These are phyloP conservation scores for Calonectria crousiana DNA, from an alignment of 2,329 filamentous ascomycete species.

Conservation along the genomic window DNA sequence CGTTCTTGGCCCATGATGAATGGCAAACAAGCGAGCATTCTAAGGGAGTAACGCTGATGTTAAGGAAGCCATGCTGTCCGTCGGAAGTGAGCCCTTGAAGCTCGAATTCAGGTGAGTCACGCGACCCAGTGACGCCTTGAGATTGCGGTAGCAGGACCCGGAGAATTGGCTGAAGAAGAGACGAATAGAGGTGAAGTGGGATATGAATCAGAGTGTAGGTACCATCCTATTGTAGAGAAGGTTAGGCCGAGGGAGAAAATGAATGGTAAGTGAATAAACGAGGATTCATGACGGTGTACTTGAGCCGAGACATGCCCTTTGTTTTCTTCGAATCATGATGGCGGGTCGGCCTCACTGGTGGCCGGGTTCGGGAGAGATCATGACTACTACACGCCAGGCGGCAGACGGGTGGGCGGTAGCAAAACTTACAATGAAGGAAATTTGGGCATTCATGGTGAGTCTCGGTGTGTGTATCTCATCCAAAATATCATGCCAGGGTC, in stretches of 20 bases:
- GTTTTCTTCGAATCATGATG: constrained; percentile 8
- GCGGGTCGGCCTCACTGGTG: background rate
- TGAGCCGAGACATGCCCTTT: background rate
- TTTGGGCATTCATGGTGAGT: constrained; percentile 66
- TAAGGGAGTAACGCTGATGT: constrained; percentile 91
- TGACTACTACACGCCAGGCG: background rate
- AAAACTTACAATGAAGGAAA: constrained; percentile 67
- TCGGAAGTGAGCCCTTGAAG: constrained; percentile 63
- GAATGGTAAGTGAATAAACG: background rate
- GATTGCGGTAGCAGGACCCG: constrained; percentile 80
- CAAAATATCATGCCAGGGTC: constrained; percentile 4
- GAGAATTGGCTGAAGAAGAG: constrained; percentile 89
- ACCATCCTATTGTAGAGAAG: constrained; percentile 74
- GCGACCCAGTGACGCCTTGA: constrained; percentile 53
- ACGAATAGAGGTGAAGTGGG: constrained; percentile 80
- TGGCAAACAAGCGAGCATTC: constrained; percentile 95
- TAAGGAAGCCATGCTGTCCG: constrained; percentile 83
- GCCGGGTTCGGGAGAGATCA: background rate
- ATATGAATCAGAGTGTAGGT: constrained; percentile 92
- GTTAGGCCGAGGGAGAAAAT: constrained; percentile 38
- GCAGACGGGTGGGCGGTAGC: background rate
- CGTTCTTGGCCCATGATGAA: constrained; percentile 75
- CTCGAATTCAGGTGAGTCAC: constrained; percentile 50
- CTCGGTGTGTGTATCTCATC: constrained; percentile 18
- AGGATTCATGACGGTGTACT: background rate